phyloP scores from a whole-genome alignment of 208 protist species.

The Leishmania martiniquensis region DNA sequence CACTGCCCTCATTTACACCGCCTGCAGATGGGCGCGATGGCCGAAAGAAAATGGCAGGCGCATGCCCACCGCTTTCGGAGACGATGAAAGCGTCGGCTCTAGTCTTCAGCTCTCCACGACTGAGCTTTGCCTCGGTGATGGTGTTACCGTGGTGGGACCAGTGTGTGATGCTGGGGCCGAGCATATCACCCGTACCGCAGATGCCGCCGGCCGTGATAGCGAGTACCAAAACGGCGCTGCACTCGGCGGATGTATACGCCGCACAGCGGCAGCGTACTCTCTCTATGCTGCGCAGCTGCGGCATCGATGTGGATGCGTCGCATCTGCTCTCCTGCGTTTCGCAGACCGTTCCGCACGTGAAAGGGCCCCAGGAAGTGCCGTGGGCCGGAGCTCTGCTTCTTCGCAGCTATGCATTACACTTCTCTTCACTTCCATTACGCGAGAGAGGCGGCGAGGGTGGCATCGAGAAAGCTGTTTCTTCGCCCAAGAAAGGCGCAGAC shows the following conservation, averaged over 20 bases:
- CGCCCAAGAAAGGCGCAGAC: not conserved
- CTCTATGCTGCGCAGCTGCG: conserved; percentile 39
- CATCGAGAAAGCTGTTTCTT: not conserved
- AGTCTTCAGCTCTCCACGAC: conserved; percentile 54
- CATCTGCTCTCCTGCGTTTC: conserved; percentile 72
- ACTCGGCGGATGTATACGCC: conserved; percentile 35
- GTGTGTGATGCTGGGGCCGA: conserved; percentile 78
- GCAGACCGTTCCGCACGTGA: conserved; percentile 51
- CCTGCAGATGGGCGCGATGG: not conserved
- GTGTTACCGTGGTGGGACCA: conserved; percentile 77
- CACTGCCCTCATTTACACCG: not conserved
- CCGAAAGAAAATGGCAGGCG: not conserved
- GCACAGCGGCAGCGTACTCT: conserved; percentile 43
- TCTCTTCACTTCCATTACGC: conserved; percentile 20
- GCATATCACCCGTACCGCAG: conserved; percentile 29
- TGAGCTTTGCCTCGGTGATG: conserved; percentile 70
- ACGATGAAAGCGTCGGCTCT: conserved; percentile 27
- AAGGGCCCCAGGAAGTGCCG: conserved; percentile 31
- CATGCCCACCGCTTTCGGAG: not conserved
- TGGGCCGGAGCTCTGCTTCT: conserved; percentile 52
- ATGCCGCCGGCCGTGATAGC: conserved; percentile 8
- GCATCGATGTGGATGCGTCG: conserved; percentile 44
- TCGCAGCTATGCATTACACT: conserved; percentile 54
- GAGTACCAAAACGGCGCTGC: not conserved
- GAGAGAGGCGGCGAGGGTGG: not conserved